Evolutionary conservation across 768 basidiomycete species (phyloP), one percentile per base, ranked within the genome.

Genomic region (Russula earlei): DNA sequence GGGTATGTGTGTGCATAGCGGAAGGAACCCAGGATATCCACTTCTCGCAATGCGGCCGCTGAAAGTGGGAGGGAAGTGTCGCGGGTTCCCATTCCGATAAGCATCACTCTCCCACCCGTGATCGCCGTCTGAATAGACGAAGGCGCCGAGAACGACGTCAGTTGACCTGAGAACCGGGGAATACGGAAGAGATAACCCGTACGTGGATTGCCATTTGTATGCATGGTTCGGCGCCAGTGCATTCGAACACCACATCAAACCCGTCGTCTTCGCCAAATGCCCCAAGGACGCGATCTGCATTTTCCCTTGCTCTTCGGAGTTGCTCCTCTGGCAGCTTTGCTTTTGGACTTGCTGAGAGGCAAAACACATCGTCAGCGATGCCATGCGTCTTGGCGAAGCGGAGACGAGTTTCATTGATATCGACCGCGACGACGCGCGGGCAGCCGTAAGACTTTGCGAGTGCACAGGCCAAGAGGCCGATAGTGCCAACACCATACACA

Each of bases 41-140:
- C 90, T 71, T 96, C 94, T 49, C 94, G 84, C 54, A 84, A 70
- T 15, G 90, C 85, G 38, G 92, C 88, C 27, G 79, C 77, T 41
- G 86, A 85, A 54, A 93, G 77, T n/a, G 95, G 95, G 52, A 96
- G 75, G 60, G 78, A 75, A 54, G 85, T 80, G 64, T 84, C 86
- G 56, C 85, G 80, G 15, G 91, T 82, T 62, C 95, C 95, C 95
- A 98, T 98, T 20, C 95, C 95, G 61, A 98, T 82, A 64, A 92
- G 87, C 77, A 91, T 84, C 54, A 96, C 90, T 67, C 87, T 91
- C 48, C 91, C 90, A 49, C 93, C 94, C 17, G 87, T 75, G 49
- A 78, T 75, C 15, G 93, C 91, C 64, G 84, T 81, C 91, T 92
- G 68, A 33, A 50, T 40, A 24, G 41, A 42, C 22, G 53, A 58